Base-by-base conservation (phyloP, 495 filamentous ascomycete genomes). In the Annulohypoxylon nitens region DNA sequence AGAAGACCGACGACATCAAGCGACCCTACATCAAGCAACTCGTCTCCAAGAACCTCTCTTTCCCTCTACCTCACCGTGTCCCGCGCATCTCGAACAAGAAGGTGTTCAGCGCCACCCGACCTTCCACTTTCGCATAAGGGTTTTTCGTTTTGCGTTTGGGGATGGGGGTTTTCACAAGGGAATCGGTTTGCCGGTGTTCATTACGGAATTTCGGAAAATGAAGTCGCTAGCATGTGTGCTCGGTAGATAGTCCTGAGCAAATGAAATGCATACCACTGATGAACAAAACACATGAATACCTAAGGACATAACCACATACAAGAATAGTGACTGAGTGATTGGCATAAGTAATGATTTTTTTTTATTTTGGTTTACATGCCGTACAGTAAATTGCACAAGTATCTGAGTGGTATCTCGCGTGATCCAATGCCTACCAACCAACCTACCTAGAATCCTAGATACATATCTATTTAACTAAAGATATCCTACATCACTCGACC, bases 21-120 rank as follows among this genome's bases (percentile, higher is more conserved):
- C 93, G 95, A 81, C 94, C 97, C 74, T 98, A 99, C 90, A 95
- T 98, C 90, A 95, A 93, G 89, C 96, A 99, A 86, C 93, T 99
- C 83, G 84, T 98, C 81, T 85, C 87, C 84, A 97, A 97, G 91
- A 83, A 92, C 83, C 92, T 99, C 83, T 92, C 93, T 84, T 99
- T 99, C 93, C 96, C 96, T 82, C 93, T 99, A 77, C 96, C 96
- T 78, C 96, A 98, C 89, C 96, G 96, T 78, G 86, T 95, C 74
- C 87, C 90, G 83, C 93, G 92, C 87, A 87, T 86, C 75, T 81
- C 80, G 79, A 90, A 86, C 87, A 92, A 91, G 87, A 97, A 96
- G 88, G 81, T 98, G 80, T 99, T 95, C 87, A 87, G 91, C 80
- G 89, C 93, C 81, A 93, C 90, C 83, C 90, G 96, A 85, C 96